Percentiles rank a stretch among this genome's conserved stretches.
Evolutionary conservation across 768 basidiomycete genomes (phyloP).

Genomic region (Suillus variegatus): DNA sequence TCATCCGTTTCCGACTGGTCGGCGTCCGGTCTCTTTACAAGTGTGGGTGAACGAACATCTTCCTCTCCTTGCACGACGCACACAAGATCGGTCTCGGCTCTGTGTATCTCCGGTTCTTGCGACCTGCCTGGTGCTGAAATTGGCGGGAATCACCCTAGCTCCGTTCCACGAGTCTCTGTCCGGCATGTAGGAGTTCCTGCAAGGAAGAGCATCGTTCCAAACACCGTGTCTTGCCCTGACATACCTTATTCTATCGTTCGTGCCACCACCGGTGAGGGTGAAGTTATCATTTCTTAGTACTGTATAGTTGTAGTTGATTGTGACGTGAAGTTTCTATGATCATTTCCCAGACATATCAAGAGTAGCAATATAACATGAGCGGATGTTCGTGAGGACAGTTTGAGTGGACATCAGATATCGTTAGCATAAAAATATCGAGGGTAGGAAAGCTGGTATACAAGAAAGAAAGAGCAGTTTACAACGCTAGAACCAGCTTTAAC

Average conservation of each 20-base stretch:
- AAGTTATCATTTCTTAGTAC: neutral
- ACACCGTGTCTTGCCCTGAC: neutral
- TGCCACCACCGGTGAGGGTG: neutral
- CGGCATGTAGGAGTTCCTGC: neutral
- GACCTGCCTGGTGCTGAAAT: neutral
- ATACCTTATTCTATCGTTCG: neutral
- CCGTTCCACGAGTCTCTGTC: neutral
- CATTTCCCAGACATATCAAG: neutral
- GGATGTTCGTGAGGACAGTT: neutral
- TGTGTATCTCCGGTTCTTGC: neutral
- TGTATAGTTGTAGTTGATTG: neutral
- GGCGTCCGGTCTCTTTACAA: neutral
- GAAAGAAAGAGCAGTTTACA: neutral
- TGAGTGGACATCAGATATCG: neutral
- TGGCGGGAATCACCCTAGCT: neutral
- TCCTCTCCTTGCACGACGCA: constrained; percentile 1
- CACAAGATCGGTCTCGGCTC: neutral
- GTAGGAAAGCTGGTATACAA: neutral
- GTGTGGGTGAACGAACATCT: neutral
- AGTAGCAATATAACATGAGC: neutral
- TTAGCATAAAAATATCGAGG: neutral
- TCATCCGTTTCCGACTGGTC: neutral
- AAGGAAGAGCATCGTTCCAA: neutral
- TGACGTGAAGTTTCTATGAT: neutral
- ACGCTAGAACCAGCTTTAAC: neutral